Evolutionary conservation across 2,329 filamentous ascomycete genomes (phyloP), one percentile per base, ranked within the genome.

Genomic region (Pezicula neosporulosa): DNA sequence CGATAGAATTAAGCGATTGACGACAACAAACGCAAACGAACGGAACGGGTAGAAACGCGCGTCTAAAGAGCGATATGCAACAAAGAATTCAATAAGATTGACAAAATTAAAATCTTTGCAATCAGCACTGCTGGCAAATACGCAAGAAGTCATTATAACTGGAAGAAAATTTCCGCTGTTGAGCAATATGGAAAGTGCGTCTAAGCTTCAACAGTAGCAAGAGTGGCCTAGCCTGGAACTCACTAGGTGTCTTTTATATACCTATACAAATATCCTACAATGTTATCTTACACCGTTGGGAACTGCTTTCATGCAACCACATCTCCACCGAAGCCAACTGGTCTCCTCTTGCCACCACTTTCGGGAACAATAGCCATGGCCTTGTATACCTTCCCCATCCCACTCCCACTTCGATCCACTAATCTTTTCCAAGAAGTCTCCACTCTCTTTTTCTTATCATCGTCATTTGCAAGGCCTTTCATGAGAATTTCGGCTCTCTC

Each of bases 351-450:
- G 2, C 87, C 86, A 35, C 77, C 80, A 57, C 88, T 89, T 69
- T 92, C 87, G 0, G 94, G 94, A 62, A 97, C 66, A 61, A 99
- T 90, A 12, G 92, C 89, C 78, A 99, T 78, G 21, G 84, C 92
- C 72, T 97, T 97, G 69, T 99, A 99, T 19, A 96, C 75, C 72
- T 86, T 92, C 0, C 94, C 94, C 94, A 99, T 99, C 0, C 91
- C 93, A 47, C 82, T 84, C 1, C 85, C 87, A 0, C 89, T 86
- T 39, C 83, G 77, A 68, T 96, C 92, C n/a, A 97, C 82, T 47
- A 99, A 73, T 55, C 94, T 77, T 71, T 82, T 86, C 82, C 90
- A 95, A 0, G 87, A 86, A 56, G 76, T 81, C 57, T 90, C 83
- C 30, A 97, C 76, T 47, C 83, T 81, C 58, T 75, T 76, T 28